Base-by-base conservation (phyloP, 768 basidiomycete species). In the Dioszegia aurantiaca region DNA sequence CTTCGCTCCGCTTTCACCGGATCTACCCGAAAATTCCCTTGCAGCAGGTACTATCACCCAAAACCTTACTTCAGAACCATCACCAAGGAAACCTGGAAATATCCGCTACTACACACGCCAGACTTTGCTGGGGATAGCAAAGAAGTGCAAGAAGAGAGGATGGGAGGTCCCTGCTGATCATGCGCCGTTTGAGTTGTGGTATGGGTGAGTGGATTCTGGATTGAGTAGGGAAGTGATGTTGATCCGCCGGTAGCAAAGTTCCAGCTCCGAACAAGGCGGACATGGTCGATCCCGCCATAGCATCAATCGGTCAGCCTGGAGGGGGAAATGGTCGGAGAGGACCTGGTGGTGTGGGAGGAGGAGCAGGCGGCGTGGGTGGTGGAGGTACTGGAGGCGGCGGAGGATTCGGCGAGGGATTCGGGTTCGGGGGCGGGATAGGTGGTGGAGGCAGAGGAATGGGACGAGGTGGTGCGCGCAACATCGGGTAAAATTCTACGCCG, bases 401-500 rank as follows among this genome's bases (percentile, higher is more conserved):
- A 26, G 64, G 65, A n/a, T n/a, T n/a, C n/a, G n/a, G n/a, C n/a
- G n/a, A 72, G 48, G 70, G 70, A 0, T 72, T 72, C 42, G 70
- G 70, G 6, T 72, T 61, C 44, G 70, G 70, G 5, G 70, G 67
- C 16, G 70, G 70, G 6, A 69, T 72, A 19, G 70, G 70, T 5
- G 58, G 45, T n/a, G 62, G 65, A 27, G 64, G 65, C 2, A 49
- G 61, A 30, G 61, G 59, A n/a, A 42, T 68, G 8, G 64, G 54
- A 9, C 41, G 63, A 26, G 64, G 65, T 6, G 59, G 65, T 12
- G 60, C 55, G 2, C 53, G 64, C 24, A 69, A 68, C 52, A 62
- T 65, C 19, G 69, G 67, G 69, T 70, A 55, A 40, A 65, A 54
- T 1, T 4, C 26, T 0, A 21, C 17, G 21, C 33, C 17, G 24